A percentile compares a stretch with the other conserved stretches of the same genome.
These are phyloP conservation scores for Ascochyta viciae-villosae DNA, from an alignment of 2,329 filamentous ascomycete species.

Conservation along the genomic window DNA sequence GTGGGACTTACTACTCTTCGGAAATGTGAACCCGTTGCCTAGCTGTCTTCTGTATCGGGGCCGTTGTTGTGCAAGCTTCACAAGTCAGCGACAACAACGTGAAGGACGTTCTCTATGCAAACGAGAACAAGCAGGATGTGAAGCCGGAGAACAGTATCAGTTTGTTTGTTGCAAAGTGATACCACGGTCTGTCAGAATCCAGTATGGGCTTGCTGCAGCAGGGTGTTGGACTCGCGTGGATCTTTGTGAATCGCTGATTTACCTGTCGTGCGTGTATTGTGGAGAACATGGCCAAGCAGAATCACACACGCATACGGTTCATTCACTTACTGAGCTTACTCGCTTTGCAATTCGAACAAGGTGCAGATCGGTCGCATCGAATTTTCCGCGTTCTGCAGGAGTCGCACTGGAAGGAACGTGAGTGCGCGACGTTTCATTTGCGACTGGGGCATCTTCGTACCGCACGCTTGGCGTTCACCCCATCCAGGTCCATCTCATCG, in stretches of 20 bases:
- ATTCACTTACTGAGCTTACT: conserved; percentile 43
- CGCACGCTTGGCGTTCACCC: conserved; percentile 39
- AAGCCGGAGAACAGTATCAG: background rate
- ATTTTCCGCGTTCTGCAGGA: conserved; percentile 46
- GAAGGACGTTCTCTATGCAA: background rate
- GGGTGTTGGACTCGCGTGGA: background rate
- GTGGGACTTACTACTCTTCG: conserved; percentile 45
- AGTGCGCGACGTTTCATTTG: background rate
- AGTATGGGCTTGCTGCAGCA: background rate
- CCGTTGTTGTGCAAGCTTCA: conserved; percentile 44
- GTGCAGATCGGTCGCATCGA: conserved; percentile 41
- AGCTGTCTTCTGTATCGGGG: conserved; percentile 39
- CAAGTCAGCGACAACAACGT: conserved; percentile 14
- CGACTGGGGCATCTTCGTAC: conserved; percentile 21
- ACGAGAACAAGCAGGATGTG: background rate
- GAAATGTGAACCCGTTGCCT: conserved; percentile 47
- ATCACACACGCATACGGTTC: background rate
- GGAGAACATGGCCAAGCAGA: background rate
- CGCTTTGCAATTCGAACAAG: conserved; percentile 48
- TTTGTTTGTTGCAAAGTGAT: background rate
- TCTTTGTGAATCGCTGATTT: background rate
- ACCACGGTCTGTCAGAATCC: background rate
- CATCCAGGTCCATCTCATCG: conserved; percentile 44
- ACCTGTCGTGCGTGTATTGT: background rate
- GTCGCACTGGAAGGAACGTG: conserved; percentile 38